Evolutionary conservation across 1,284 basidiomycete genomes (phyloP).

Genomic region (Mycena citricolor): DNA sequence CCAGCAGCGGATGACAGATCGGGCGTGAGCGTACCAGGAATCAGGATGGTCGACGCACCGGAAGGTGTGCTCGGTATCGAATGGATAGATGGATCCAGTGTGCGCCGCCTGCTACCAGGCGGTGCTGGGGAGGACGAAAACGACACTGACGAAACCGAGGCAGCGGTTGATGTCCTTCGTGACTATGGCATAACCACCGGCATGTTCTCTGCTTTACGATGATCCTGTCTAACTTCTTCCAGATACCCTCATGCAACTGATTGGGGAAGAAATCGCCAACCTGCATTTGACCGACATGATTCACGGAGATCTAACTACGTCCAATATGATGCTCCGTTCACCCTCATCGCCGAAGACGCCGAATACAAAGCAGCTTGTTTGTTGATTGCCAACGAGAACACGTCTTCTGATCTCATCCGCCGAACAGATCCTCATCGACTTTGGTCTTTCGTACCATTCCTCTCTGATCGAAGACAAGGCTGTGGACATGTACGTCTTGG

Average conservation of each 20-base stretch:
- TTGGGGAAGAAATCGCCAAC: conserved; percentile 85
- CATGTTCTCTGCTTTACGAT: conserved; percentile 25
- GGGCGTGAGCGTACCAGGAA: conserved; percentile 85
- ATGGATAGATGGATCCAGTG: conserved; percentile 85
- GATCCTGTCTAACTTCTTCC: conserved; percentile 3
- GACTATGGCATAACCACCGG: conserved; percentile 60
- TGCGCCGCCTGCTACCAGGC: conserved; percentile 75
- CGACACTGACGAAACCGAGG: conserved; percentile 37
- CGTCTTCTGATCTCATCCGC: no score
- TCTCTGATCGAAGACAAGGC: conserved; percentile 85
- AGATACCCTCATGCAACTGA: conserved; percentile 75
- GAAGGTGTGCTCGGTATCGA: conserved; percentile 87
- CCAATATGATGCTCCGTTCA: conserved; percentile 93
- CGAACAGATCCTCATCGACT: conserved; percentile 86
- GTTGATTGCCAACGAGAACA: no score
- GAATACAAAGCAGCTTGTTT: no score
- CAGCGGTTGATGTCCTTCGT: conserved; percentile 41
- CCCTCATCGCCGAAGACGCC: conserved; percentile 39
- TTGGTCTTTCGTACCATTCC: conserved; percentile 86
- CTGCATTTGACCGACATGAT: conserved; percentile 90
- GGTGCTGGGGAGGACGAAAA: conserved; percentile 53
- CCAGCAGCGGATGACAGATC: conserved; percentile 42
- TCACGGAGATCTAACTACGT: conserved; percentile 97
- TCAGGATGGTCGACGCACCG: conserved; percentile 83
- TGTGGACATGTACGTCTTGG: conserved; percentile 94